A percentile compares a stretch with the other conserved stretches of the same genome.
These are phyloP conservation scores for Xylariaceae sp. DNA, from an alignment of 2,329 filamentous ascomycete genomes.

Conservation along the genomic window DNA sequence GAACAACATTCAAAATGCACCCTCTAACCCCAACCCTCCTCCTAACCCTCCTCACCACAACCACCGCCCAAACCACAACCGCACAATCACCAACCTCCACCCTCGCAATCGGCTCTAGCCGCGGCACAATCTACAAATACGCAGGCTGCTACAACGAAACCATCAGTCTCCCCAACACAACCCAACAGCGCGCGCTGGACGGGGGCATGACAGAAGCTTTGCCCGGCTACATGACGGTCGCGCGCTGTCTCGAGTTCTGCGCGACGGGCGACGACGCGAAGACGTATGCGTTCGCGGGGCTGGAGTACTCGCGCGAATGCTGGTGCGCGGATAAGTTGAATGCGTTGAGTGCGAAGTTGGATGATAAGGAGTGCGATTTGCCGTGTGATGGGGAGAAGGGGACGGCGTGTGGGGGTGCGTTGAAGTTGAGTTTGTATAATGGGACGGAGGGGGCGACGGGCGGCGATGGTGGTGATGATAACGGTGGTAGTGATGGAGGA, in stretches of 20 bases:
- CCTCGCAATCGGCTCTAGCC: constrained; percentile 13
- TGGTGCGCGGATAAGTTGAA: constrained; percentile 52
- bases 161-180: constrained; percentile 38
- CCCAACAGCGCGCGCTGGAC: constrained; percentile 41
- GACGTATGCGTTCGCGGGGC: constrained; percentile 46
- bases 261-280: constrained; percentile 30
- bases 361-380: constrained; percentile 45
- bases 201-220: constrained; percentile 35
- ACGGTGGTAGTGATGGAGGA: no score
- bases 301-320: constrained; percentile 55
- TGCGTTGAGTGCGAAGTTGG: constrained; percentile 40
- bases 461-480: no score
- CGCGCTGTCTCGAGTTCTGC: constrained; percentile 49
- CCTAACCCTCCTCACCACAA: not conserved
- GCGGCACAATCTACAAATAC: constrained; percentile 40
- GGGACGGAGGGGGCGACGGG: constrained; percentile 5
- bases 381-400: constrained; percentile 49
- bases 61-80: not conserved
- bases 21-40: not conserved
- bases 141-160: constrained; percentile 57
- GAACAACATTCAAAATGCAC: no score
- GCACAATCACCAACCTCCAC: not conserved
- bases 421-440: constrained; percentile 45
- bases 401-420: constrained; percentile 49
- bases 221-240: constrained; percentile 46